Base-by-base conservation (phyloP, 2,329 filamentous ascomycete genomes). In the Gnomoniopsis smithogilvyi region DNA sequence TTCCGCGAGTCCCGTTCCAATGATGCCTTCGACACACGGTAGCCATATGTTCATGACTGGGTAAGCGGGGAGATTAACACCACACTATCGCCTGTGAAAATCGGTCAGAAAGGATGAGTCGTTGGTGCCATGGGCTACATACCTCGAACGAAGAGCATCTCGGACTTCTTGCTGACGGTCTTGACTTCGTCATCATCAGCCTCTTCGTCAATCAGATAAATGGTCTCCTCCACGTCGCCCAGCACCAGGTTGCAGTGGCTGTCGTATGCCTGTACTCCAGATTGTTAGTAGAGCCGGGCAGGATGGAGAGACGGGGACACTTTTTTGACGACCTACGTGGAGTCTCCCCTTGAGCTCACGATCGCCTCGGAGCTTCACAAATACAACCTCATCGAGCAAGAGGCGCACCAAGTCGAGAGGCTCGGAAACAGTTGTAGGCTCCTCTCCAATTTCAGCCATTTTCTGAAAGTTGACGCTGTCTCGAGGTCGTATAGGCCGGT, bases 101-200 rank as follows among this genome's bases (percentile, higher is more conserved):
- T 17, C 2, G 2, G 24, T 50, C 24, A 61, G 58, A 22, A 41
- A 51, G 14, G n/a, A 43, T 2, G 26, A 33, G 33, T 41, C 36
- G 2, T 43, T 21, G 3, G 24, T 53, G 17, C 1, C 6, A 10
- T 43, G 10, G 41, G 6, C n/a, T n/a, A 74, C 83, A 63, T 77
- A 94, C 93, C 94, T 90, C 95, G 83, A 60, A 99, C 94, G 73
- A 99, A 99, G 21, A 99, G 79, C 95, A 99, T 99, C 73, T 98
- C 95, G 47, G 92, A 96, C 74, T 97, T 96, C 77, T 96, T 96
- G 78, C 94, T 96, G 63, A 95, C 86, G 15, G 93, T 96, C 90
- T 96, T 90, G 68, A 92, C 80, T 30, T 85, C 85, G 59, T 94
- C 88, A 59, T 90, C 87, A 22, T 92, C 85, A 45, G 96, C 91